A percentile compares a stretch with the other conserved stretches of the same genome.
phyloP scores from a whole-genome alignment of 2,329 filamentous ascomycete species.

The Clonostachys byssicola region DNA sequence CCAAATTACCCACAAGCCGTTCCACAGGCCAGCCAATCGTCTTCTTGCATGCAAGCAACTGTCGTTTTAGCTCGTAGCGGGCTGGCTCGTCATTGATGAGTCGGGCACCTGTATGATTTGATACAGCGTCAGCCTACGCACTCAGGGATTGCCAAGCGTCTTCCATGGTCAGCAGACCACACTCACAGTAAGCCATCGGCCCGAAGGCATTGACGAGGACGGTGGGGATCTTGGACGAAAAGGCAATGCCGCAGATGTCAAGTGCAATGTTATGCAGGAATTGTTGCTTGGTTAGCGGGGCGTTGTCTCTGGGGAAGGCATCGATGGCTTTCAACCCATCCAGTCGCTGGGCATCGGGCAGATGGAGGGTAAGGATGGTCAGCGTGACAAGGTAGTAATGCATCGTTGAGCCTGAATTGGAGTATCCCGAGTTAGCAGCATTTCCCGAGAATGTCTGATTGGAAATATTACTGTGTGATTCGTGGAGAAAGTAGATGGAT shows the following conservation, averaged over 20 bases:
- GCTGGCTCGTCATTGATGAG: constrained; percentile 16
- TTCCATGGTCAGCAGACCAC: no score
- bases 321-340: background rate
- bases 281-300: constrained; percentile 6
- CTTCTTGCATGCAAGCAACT: constrained; percentile 23
- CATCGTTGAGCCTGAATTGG: constrained; percentile 27
- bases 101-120: constrained; percentile 15
- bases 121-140: background rate
- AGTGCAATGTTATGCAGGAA: constrained; percentile 25
- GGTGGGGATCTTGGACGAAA: constrained; percentile 32
- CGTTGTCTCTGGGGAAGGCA: background rate
- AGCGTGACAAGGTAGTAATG: constrained; percentile 35
- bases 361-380: constrained; percentile 18
- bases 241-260: constrained; percentile 36
- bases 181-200: constrained; percentile 38
- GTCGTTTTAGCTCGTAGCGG: constrained; percentile 22
- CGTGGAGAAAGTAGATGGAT: background rate
- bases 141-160: background rate
- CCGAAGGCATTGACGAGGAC: constrained; percentile 44
- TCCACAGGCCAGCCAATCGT: constrained; percentile 32
- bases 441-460: no score
- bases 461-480: no score
- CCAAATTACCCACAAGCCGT: constrained; percentile 23
- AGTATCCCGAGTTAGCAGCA: background rate
- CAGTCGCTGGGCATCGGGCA: constrained; percentile 5